Conservation (phyloP, 148 eudicot species). For the Cornus controversa region DNA sequence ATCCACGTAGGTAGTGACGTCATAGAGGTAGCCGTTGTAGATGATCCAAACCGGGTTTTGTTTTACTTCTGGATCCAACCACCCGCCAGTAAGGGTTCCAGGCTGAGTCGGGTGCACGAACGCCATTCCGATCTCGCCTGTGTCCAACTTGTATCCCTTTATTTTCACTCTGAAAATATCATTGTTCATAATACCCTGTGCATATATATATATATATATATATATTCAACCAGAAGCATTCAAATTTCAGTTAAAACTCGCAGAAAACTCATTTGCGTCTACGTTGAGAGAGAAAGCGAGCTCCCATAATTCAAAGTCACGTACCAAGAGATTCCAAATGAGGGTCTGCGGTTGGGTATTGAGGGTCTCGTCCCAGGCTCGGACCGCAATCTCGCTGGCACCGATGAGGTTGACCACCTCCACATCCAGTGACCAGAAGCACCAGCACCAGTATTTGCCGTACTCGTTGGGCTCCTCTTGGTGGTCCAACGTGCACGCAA, state of each 20-base stretch:
- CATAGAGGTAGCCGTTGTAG: too few species aligned
- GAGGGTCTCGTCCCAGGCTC: constrained; percentile 87
- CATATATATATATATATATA: too few species aligned
- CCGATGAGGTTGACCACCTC: constrained; percentile 70
- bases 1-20: too few species aligned
- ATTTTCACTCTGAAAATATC: constrained; percentile 91
- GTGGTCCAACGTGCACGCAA: constrained; percentile 50
- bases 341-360: constrained; percentile 95
- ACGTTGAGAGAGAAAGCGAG: too few species aligned
- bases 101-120: constrained; percentile 99
- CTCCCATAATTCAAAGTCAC: too few species aligned
- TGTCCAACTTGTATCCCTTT: constrained; percentile 77
- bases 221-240: too few species aligned
- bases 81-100: constrained; percentile 82
- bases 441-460: constrained; percentile 97
- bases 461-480: constrained; percentile 75
- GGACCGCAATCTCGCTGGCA: constrained; percentile 81
- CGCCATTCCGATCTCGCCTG: constrained; percentile 73
- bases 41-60: too few species aligned
- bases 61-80: constrained; percentile 70
- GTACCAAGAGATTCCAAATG: constrained; percentile 95
- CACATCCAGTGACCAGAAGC: constrained; percentile 91
- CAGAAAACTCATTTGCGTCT: too few species aligned
- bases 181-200: constrained; percentile 99
- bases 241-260: too few species aligned